Percentiles rank a stretch among this genome's conserved stretches.
Evolutionary conservation across 2,329 filamentous ascomycete species (phyloP).

Genomic region (Aspergillus pseudonomiae): DNA sequence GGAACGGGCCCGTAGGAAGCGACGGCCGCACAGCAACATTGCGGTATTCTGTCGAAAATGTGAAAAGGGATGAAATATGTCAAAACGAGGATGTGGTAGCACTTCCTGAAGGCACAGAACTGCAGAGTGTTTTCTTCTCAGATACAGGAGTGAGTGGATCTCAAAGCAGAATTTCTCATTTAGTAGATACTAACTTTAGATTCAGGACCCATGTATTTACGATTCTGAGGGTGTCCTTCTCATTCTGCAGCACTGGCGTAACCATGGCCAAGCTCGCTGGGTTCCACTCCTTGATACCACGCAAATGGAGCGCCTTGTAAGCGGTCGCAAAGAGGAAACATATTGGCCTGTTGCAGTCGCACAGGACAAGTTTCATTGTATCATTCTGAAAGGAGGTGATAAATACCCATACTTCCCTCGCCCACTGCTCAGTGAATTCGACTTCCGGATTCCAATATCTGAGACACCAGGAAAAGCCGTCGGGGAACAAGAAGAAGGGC

Average conservation of each 20-base stretch:
- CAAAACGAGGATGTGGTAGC: conserved; percentile 93
- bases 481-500: conserved; percentile 43
- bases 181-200: not conserved
- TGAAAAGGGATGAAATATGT: conserved; percentile 90
- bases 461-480: conserved; percentile 50
- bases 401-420: conserved; percentile 90
- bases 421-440: conserved; percentile 88
- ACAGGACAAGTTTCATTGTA: conserved; percentile 92
- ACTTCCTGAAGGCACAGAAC: conserved; percentile 70
- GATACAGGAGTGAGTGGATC: conserved; percentile 71
- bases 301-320: conserved; percentile 76
- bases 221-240: conserved; percentile 88
- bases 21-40: conserved; percentile 74
- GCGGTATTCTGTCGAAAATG: conserved; percentile 89
- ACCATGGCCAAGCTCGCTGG: conserved; percentile 83
- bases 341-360: conserved; percentile 97
- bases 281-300: conserved; percentile 89
- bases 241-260: conserved; percentile 88
- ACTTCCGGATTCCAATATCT: conserved; percentile 81
- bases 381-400: conserved; percentile 96
- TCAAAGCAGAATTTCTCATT: not conserved
- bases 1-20: conserved; percentile 81
- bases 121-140: conserved; percentile 89
- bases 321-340: conserved; percentile 80
- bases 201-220: conserved; percentile 89